A percentile compares a stretch with the other conserved stretches of the same genome.
These are phyloP conservation scores for Termitomyces sp. DNA, from an alignment of 768 basidiomycete species.

Conservation along the genomic window DNA sequence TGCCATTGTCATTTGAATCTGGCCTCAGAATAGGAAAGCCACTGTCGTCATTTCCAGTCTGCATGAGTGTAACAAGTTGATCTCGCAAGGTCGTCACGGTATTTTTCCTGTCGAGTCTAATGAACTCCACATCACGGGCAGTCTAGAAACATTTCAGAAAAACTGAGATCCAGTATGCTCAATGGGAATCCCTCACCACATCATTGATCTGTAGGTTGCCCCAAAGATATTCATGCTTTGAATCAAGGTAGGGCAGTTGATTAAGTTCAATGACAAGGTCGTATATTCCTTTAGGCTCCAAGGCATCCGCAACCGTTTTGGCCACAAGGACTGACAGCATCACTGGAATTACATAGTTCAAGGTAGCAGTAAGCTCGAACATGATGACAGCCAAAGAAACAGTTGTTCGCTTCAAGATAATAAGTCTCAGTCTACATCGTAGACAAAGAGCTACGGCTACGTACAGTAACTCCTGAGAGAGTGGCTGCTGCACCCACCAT, in stretches of 20 bases:
- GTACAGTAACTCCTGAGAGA: constrained; percentile 90
- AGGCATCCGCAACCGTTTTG: constrained; percentile 82
- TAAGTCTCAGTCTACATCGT: constrained; percentile 3
- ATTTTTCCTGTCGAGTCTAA: constrained; percentile 66
- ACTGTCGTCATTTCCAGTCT: constrained; percentile 62
- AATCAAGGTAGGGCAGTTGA: constrained; percentile 88
- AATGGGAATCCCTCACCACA: constrained; percentile 48
- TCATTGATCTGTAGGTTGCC: constrained; percentile 69
- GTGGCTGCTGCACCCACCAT: constrained; percentile 96
- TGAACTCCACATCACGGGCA: constrained; percentile 59
- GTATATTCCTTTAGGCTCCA: constrained; percentile 94
- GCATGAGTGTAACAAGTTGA: constrained; percentile 54
- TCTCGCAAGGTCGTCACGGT: constrained; percentile 74
- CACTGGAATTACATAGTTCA: constrained; percentile 88
- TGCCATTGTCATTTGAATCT: constrained; percentile 37
- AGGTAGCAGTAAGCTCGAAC: constrained; percentile 90
- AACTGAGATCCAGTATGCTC: neutral
- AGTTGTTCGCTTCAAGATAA: constrained; percentile 59
- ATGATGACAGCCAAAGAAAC: constrained; percentile 94
- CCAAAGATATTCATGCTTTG: constrained; percentile 89
- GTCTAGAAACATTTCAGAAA: constrained; percentile 36
- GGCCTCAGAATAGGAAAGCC: constrained; percentile 83
- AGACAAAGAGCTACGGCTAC: constrained; percentile 24
- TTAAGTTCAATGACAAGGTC: constrained; percentile 92
- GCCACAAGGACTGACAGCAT: constrained; percentile 87